Percentiles rank a stretch among this genome's conserved stretches.
These are phyloP conservation scores for Stentor roeselii DNA, from an alignment of 73 alveolate genomes.

Conservation along the genomic window DNA sequence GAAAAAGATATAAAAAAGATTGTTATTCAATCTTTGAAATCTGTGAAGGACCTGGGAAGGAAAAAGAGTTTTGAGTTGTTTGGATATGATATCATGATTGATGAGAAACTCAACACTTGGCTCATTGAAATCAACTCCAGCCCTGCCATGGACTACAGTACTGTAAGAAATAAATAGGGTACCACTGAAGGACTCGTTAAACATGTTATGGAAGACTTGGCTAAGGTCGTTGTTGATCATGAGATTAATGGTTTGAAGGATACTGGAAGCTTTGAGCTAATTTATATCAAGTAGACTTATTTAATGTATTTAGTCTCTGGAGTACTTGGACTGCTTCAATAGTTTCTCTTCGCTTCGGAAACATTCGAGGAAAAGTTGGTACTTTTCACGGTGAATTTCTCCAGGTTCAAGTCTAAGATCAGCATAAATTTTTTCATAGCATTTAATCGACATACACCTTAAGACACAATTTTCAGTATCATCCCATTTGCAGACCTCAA, in stretches of 20 bases:
- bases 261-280: conserved; percentile 79
- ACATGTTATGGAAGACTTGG: conserved; percentile 53
- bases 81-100: conserved; percentile 97
- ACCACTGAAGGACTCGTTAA: conserved; percentile 55
- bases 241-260: conserved; percentile 64
- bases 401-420: not conserved
- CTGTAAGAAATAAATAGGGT: conserved; percentile 47
- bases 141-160: conserved; percentile 91
- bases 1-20: conserved; percentile 78
- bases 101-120: conserved; percentile 80
- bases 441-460: conserved; percentile 20
- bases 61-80: conserved; percentile 13
- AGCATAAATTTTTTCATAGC: conserved; percentile 14
- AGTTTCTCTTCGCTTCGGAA: conserved; percentile 1
- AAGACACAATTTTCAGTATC: conserved; percentile 24
- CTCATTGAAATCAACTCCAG: conserved; percentile 82
- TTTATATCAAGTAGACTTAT: no score
- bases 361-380: conserved; percentile 6
- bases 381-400: conserved; percentile 10
- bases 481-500: conserved; percentile 16
- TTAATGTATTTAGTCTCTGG: no score
- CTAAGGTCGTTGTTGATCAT: conserved; percentile 51
- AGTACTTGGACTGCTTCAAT: not conserved
- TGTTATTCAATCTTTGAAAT: conserved; percentile 76
- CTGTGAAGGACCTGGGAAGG: conserved; percentile 35